These are phyloP conservation scores for Fusarium sp. DNA, from an alignment of 2,329 filamentous ascomycete genomes.

Conservation along the genomic window DNA sequence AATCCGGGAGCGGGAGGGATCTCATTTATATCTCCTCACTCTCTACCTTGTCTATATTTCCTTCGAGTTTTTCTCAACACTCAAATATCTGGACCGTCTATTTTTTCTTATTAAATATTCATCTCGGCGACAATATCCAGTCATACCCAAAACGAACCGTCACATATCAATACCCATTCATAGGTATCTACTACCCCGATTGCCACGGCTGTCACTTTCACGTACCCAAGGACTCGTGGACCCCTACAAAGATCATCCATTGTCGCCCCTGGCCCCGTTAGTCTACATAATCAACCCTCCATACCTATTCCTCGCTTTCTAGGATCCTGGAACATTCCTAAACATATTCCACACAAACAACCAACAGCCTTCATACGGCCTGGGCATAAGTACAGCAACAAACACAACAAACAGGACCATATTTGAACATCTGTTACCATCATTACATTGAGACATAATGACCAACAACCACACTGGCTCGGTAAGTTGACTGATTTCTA, in stretches of 20 bases:
- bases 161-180: not conserved
- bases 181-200: not conserved
- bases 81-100: not conserved
- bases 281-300: slow-evolving; percentile 26
- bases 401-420: not conserved
- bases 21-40: not conserved
- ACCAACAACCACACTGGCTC: not conserved
- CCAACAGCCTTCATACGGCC: not conserved
- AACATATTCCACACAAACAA: slow-evolving; percentile 37
- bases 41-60: not conserved
- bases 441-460: not conserved
- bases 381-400: not conserved
- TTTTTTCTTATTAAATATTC: slow-evolving; percentile 10
- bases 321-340: slow-evolving; percentile 40
- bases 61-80: not conserved
- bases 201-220: not conserved
- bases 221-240: slow-evolving; percentile 9
- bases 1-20: not conserved
- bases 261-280: slow-evolving; percentile 18
- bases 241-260: slow-evolving; percentile 32
- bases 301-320: slow-evolving; percentile 9
- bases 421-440: not conserved
- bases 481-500: slow-evolving; percentile 1
- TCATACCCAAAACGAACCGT: not conserved
- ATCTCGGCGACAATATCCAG: not conserved